Evolutionary conservation across 768 basidiomycete species (phyloP), one percentile per base, ranked within the genome.

Genomic region (Coprinopsis strossmayeri): DNA sequence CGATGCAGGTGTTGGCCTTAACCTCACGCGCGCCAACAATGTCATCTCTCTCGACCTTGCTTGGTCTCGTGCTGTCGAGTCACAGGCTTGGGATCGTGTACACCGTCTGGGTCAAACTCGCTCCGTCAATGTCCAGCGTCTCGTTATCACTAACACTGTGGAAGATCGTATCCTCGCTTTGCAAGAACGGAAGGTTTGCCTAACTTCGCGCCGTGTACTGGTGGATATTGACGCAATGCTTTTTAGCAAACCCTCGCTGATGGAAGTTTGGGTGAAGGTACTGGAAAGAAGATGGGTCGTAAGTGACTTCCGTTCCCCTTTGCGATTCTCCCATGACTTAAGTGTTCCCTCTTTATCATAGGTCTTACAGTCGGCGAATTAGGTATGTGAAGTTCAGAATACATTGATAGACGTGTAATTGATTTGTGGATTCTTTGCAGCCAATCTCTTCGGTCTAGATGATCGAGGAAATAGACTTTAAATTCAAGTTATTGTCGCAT

Each of bases 91-190:
- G 54, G 80, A 81, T 54, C 72, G 78, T 48, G 72, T 77, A 4
- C 79, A 82, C 56, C 68, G 80, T 20, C 64, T 82, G 3, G 82
- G 82, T 3, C 82, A 84, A 56, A 64, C 53, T 9, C 68, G 76
- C 21, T 48, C 69, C 0, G 82, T 82, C 11, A 53, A 65, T 18
- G 75, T 82, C 11, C 66, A 79, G 34, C 74, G 80, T 9, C 68
- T 83, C 4, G 80, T 83, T 25, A 79, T 83, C 32, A 59, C 63
- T 1, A 68, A 79, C 51, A 82, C 79, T 0, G 78, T 84, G 26
- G 87, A 88, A 57, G 79, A 87, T 56, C 71, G 86, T n/a, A 79
- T 90, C 26, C 67, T 85, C 23, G 68, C 68, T 0, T 64, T 88
- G 51, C 84, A 86, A 55, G 72, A 77, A 34, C 69, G 78, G 48